Evolutionary conservation across 2,329 filamentous ascomycete species (phyloP).

Genomic region (Cercospora beticola): DNA sequence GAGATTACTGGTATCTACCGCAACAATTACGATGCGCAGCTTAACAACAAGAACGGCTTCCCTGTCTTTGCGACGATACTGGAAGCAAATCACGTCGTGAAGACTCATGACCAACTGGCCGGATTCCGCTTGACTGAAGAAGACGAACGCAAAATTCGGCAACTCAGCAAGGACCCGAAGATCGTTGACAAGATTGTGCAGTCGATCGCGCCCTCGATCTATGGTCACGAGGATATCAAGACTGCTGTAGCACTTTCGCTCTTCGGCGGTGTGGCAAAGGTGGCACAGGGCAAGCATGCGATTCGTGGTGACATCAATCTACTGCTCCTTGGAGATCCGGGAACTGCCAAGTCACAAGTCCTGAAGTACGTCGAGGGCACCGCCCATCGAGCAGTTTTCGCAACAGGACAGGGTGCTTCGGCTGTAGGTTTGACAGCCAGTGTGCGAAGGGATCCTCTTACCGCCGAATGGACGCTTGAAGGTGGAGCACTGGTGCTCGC

Average conservation of each 20-base stretch:
- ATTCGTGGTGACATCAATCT: conserved; percentile 98
- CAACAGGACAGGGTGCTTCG: conserved; percentile 93
- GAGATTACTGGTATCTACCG: conserved; percentile 96
- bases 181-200: conserved; percentile 90
- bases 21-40: conserved; percentile 95
- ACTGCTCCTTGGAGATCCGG: conserved; percentile 89
- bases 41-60: conserved; percentile 98
- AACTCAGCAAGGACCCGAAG: conserved; percentile 81
- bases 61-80: conserved; percentile 97
- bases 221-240: conserved; percentile 95
- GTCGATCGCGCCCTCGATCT: conserved; percentile 95
- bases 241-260: conserved; percentile 91
- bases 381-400: conserved; percentile 93
- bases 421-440: conserved; percentile 97
- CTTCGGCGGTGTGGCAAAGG: conserved; percentile 92
- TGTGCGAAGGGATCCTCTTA: conserved; percentile 91
- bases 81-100: conserved; percentile 95
- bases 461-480: conserved; percentile 95
- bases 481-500: conserved; percentile 93
- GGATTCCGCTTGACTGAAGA: conserved; percentile 94
- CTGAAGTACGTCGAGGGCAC: conserved; percentile 98
- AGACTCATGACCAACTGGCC: conserved; percentile 94
- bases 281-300: conserved; percentile 80
- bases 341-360: conserved; percentile 96
- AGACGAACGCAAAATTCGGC: conserved; percentile 87